Conservation (phyloP, 106 monocot species). For the Acanthochlamys bracteata region DNA sequence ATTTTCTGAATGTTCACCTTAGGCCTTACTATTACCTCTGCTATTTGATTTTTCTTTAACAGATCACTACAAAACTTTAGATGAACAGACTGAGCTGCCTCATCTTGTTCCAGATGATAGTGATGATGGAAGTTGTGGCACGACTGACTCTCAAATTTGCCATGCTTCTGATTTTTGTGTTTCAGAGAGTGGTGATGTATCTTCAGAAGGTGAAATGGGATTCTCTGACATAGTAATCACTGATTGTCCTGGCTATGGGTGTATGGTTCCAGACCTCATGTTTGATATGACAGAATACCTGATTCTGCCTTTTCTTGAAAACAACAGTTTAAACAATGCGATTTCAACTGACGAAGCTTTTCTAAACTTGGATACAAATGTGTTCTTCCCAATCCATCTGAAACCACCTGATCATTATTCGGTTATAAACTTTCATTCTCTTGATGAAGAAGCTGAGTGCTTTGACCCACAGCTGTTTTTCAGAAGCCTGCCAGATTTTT, state of each 20-base stretch:
- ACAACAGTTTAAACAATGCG: constrained; percentile 14
- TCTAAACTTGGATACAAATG: constrained; percentile 33
- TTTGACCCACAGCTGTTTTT: constrained; percentile 49
- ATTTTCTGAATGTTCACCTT: too few species aligned
- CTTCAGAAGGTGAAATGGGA: constrained; percentile 36
- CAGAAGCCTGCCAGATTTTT: constrained; percentile 38
- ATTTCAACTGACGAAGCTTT: constrained; percentile 15
- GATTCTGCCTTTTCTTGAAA: constrained; percentile 41
- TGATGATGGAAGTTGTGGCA: constrained; percentile 35
- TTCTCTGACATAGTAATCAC: constrained; percentile 27
- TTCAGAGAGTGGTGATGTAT: constrained; percentile 29
- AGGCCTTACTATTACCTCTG: too few species aligned
- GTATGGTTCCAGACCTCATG: constrained; percentile 22
- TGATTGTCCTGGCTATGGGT: constrained; percentile 26
- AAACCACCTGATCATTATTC: constrained; percentile 30
- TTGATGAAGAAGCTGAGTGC: constrained; percentile 19
- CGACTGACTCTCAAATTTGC: constrained; percentile 30
- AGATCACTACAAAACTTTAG: not conserved
- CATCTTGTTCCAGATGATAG: constrained; percentile 40
- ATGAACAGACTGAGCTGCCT: constrained; percentile 33
- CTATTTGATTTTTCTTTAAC: too few species aligned
- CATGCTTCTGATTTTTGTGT: constrained; percentile 34
- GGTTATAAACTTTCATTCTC: constrained; percentile 16
- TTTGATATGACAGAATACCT: constrained; percentile 40
- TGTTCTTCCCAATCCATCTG: constrained; percentile 39